Evolutionary conservation across 2,329 filamentous ascomycete genomes (phyloP), one percentile per base, ranked within the genome.

Genomic region (Phyllosticta citribraziliensis): DNA sequence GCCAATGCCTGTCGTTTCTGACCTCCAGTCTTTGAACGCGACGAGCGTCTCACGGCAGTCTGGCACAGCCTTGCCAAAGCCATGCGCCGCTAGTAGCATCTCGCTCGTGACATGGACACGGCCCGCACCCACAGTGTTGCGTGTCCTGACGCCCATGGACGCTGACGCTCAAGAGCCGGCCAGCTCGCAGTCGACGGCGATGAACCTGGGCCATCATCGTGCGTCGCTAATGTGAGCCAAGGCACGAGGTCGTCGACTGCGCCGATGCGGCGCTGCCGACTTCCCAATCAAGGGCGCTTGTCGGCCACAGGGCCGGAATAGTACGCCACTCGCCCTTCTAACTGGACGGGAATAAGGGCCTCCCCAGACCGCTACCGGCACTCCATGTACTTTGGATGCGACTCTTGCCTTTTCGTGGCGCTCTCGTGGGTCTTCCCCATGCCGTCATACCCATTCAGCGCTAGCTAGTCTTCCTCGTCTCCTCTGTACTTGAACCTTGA

Each of bases 111-210:
- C 33, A 40, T 40, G 33, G 33, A 12, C 33, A 17, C 33, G 33
- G 33, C 33, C 33, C 33, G 33, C 10, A 40, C 33, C 2, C 33
- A 30, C 27, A 8, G 6, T 40, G 33, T 40, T 40, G 33, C 33
- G 33, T 40, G 33, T 40, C 33, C 33, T 17, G 11, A 40, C 33
- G 11, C 10, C 33, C 33, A 40, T 40, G 33, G 33, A 40, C 33
- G 33, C 33, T 40, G 33, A 40, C 33, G 33, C 14, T 40, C 11
- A 40, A 40, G 33, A 64, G 22, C 64, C 63, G n/a, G 63, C 64
- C 58, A 63, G 64, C 61, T 64, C 64, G 63, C 64, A 63, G 40
- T 65, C 63, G 40, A 63, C 24, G 12, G 64, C 54, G 33, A 40
- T 40, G 33, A 40, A 40, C 33, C 33, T 40, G 33, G 27, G 33